Evolutionary conservation across 148 eudicot species (phyloP).

Genomic region (Diospyros lotus): DNA sequence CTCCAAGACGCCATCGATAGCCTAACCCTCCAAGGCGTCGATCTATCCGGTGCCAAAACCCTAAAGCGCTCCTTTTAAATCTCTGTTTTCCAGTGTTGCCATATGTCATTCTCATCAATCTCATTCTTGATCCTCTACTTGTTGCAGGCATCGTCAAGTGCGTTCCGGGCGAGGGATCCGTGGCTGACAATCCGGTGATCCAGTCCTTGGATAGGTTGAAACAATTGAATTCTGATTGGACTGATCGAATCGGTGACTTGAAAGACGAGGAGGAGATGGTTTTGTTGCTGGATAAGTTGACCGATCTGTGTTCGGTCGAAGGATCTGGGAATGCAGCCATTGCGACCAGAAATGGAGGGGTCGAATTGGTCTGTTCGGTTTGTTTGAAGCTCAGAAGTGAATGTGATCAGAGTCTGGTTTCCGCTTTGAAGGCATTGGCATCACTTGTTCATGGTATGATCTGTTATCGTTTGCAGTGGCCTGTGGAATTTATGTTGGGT

Average conservation of each 20-base stretch:
- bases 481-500: too few relatives aligned
- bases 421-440: constrained; percentile 46
- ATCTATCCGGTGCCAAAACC: constrained; percentile 61
- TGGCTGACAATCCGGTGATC: constrained; percentile 50
- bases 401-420: constrained; percentile 21
- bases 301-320: constrained; percentile 31
- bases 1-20: constrained; percentile 85
- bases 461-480: background rate
- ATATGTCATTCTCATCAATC: background rate
- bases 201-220: constrained; percentile 43
- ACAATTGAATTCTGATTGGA: constrained; percentile 15
- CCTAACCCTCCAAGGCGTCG: constrained; percentile 86
- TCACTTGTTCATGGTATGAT: constrained; percentile 58
- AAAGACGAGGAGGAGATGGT: constrained; percentile 21
- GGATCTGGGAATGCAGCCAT: constrained; percentile 52
- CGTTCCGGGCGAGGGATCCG: constrained; percentile 50
- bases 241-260: constrained; percentile 2
- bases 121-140: background rate
- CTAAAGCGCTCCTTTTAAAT: background rate
- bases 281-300: constrained; percentile 36
- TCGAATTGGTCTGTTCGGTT: constrained; percentile 50
- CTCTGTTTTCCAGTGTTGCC: background rate
- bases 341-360: constrained; percentile 65
- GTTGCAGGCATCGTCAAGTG: constrained; percentile 56
- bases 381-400: constrained; percentile 31